These are phyloP conservation scores for Vitis rotundifolia DNA, from an alignment of 164 flowering plant genomes.

Conservation along the genomic window DNA sequence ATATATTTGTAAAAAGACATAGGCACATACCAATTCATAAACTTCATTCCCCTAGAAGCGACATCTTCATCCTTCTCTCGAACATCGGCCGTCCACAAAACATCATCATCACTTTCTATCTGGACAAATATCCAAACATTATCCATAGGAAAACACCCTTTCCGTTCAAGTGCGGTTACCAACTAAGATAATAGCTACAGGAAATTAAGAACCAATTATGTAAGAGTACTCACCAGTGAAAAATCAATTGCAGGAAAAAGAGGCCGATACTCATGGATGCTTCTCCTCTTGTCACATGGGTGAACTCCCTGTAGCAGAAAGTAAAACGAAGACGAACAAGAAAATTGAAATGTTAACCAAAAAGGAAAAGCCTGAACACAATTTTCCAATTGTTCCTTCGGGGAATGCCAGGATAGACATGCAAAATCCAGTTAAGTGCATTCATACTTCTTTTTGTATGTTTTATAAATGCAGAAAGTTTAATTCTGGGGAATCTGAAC, in stretches of 20 bases:
- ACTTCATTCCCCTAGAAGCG: constrained; percentile 80
- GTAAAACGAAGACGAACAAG: background rate
- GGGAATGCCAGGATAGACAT: background rate
- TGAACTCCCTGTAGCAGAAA: constrained; percentile 69
- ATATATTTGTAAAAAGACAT: background rate
- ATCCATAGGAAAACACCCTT: background rate
- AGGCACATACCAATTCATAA: constrained; percentile 64
- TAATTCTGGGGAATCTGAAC: too few species aligned
- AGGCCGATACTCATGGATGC: constrained; percentile 58
- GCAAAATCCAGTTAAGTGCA: too few species aligned
- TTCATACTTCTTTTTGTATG: too few species aligned
- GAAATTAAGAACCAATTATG: background rate
- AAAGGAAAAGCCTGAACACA: background rate
- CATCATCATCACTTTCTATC: constrained; percentile 84
- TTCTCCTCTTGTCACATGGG: constrained; percentile 90
- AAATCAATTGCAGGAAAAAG: constrained; percentile 94
- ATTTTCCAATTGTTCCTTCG: background rate
- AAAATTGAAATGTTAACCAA: background rate
- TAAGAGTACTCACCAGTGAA: constrained; percentile 61
- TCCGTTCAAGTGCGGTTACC: background rate
- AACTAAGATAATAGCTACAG: background rate
- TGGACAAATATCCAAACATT: constrained; percentile 25
- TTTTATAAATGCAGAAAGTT: too few species aligned
- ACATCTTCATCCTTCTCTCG: constrained; percentile 80
- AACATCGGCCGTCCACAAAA: constrained; percentile 69